These are phyloP conservation scores for sunflower (Helianthus annuus) DNA, from an alignment of 129 eudicot species.

Conservation along the genomic window HanXRQr2.0-SUNRISE NC_035440.2:40830903-40831402, in stretches of 20 bases:
- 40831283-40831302: conserved; percentile 84
- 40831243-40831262: conserved; percentile 21
- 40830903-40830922: too few species aligned
- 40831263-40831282: conserved; percentile 98
- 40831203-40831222: too few species aligned
- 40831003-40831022: not conserved
- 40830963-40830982: too few species aligned
- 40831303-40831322: conserved; percentile 98
- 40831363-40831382: conserved; percentile 86
- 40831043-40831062: not conserved
- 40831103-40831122: not conserved
- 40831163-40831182: not conserved
- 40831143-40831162: not conserved
- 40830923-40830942: too few species aligned
- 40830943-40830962: too few species aligned
- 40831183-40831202: too few species aligned
- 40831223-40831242: not conserved
- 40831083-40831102: not conserved
- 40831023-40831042: not conserved
- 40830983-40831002: not conserved
- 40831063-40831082: not conserved
- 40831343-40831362: conserved; percentile 78
- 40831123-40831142: not conserved
- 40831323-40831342: conserved; percentile 87
- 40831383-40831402: conserved; percentile 99